These are phyloP conservation scores for Pseudogymnoascus pannorum DNA, from an alignment of 2,329 filamentous ascomycete species.

Conservation along the genomic window DNA sequence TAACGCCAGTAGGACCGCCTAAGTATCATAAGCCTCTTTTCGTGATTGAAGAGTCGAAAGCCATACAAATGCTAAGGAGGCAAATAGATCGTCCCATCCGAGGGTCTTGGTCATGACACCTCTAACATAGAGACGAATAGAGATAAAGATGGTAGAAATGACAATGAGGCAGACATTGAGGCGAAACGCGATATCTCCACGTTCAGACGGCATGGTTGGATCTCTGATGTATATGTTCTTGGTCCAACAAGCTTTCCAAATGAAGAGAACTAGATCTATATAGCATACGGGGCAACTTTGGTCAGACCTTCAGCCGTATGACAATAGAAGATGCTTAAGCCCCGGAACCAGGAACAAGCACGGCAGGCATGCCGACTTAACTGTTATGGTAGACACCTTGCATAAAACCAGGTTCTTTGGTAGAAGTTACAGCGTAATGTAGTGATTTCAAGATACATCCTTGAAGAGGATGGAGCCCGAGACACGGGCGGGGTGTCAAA, in stretches of 20 bases:
- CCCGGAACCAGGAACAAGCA: background rate
- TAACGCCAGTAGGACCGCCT: slow-evolving; percentile 16
- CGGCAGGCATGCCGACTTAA: background rate
- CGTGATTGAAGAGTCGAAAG: background rate
- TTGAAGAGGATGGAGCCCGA: background rate
- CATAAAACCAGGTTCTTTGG: background rate
- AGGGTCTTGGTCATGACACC: slow-evolving; percentile 26
- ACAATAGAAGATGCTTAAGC: background rate
- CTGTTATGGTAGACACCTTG: background rate
- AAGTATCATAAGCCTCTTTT: slow-evolving; percentile 1
- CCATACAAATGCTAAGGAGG: slow-evolving; percentile 24
- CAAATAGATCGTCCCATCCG: slow-evolving; percentile 28
- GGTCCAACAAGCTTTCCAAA: too few relatives aligned
- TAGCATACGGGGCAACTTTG: background rate
- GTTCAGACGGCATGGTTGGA: slow-evolving; percentile 13
- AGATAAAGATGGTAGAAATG: slow-evolving; percentile 26
- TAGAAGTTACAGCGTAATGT: background rate
- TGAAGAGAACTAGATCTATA: background rate
- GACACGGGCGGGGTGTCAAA: background rate
- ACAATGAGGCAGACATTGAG: slow-evolving; percentile 24
- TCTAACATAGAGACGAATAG: slow-evolving; percentile 26
- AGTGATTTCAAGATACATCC: background rate
- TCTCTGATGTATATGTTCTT: slow-evolving; percentile 10
- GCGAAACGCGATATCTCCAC: slow-evolving; percentile 14
- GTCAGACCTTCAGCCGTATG: background rate